Evolutionary conservation across 2,329 filamentous ascomycete species (phyloP), one percentile per base, ranked within the genome.

Genomic region (Fusarium kyushuense): DNA sequence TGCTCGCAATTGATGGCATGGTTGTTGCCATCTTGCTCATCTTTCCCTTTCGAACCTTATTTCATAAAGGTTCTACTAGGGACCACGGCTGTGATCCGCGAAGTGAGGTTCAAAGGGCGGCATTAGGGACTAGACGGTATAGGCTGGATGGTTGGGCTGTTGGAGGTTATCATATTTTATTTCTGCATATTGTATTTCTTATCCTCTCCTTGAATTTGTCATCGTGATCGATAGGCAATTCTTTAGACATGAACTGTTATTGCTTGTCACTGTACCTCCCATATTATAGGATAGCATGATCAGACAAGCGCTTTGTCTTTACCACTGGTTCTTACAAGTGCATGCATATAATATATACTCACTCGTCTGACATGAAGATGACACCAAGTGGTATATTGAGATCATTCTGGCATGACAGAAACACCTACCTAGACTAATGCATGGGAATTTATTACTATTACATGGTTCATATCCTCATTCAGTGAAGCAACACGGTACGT

Each of bases 141-240:
- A 51, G 54, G 47, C 52, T 48, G 60, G 54, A 43, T 29, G 52
- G 57, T 45, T 54, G 33, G 67, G 55, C 47, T 57, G 58, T 57
- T 55, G 69, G 67, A 67, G 58, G 63, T 46, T 70, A 59, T 62
- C 58, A 49, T 72, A 62, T 64, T 61, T 67, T 53, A 48, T 64
- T 53, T 63, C 33, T 59, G 47, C 35, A 53, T 36, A 33, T 52
- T 63, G 54, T 67, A 41, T 61, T 33, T 65, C 41, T 30, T 54
- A 41, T 29, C 40, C 53, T 42, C 48, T 66, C 43, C 27, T 42
- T 27, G 27, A 66, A 36, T 35, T 41, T 41, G 10, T 30, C 29
- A 17, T 47, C 47, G 53, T 59, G 62, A 43, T 72, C 30, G 48
- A 70, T 67, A 70, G 60, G 48, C 55, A 58, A 64, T 61, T 45